A percentile compares a stretch with the other conserved stretches of the same genome.
These are phyloP conservation scores for Epichloe hybrida DNA, from an alignment of 2,329 filamentous ascomycete species.

Conservation along the genomic window DNA sequence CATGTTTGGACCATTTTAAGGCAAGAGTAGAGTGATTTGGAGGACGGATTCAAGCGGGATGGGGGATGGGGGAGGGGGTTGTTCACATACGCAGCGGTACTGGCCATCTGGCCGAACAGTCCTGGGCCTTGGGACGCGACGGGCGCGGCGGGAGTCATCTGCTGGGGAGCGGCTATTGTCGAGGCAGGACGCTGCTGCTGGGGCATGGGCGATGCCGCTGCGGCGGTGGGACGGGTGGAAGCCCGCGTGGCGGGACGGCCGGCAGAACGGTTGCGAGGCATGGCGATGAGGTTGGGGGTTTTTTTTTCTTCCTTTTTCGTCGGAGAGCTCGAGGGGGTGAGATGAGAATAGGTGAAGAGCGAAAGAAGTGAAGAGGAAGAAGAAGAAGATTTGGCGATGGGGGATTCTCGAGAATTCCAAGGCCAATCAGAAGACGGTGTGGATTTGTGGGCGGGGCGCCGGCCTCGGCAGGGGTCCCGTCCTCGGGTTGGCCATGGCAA, in stretches of 20 bases:
- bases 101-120: conserved; percentile 92
- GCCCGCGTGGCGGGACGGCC: conserved; percentile 25
- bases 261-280: conserved; percentile 68
- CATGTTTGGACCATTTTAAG: too few species aligned
- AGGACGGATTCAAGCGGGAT: background rate
- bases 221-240: conserved; percentile 52
- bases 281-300: conserved; percentile 19
- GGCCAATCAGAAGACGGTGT: conserved; percentile 17
- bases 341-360: background rate
- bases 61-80: too few species aligned
- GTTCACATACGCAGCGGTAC: conserved; percentile 79
- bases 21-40: background rate
- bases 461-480: too few species aligned
- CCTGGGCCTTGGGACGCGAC: conserved; percentile 57
- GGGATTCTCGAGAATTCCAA: conserved; percentile 10
- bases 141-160: conserved; percentile 25
- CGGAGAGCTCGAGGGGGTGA: background rate
- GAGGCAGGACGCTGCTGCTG: conserved; percentile 58
- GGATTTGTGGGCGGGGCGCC: conserved; percentile 14
- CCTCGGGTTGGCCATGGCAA: too few species aligned
- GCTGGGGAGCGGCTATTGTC: conserved; percentile 46
- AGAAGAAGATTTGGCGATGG: conserved; percentile 5
- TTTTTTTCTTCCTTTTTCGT: too few species aligned
- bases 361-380: conserved; percentile 12
- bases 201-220: conserved; percentile 40